Percentiles rank a stretch among this genome's conserved stretches.
Evolutionary conservation across 805 yeast genomes (phyloP).

Genomic region (Crinitomyces ghanaensis): DNA sequence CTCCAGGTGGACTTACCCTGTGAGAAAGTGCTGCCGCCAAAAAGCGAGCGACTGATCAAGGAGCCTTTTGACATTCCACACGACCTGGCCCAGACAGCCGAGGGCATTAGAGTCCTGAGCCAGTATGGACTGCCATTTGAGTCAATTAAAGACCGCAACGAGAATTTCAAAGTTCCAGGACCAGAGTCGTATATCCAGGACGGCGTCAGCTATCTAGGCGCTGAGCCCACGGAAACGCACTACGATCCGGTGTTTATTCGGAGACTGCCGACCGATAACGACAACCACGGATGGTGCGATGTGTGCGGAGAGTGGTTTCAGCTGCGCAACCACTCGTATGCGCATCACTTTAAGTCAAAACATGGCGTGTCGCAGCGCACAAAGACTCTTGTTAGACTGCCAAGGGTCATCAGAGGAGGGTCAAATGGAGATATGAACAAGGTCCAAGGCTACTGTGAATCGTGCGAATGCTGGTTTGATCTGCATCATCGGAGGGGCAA

Average conservation of each 20-base stretch:
- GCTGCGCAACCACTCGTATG: slow-evolving; percentile 30
- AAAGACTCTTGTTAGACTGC: slow-evolving; percentile 9
- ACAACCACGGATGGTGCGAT: slow-evolving; percentile 15
- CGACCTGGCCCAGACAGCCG: no score
- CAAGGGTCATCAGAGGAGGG: slow-evolving; percentile 10
- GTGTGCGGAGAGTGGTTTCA: slow-evolving; percentile 14
- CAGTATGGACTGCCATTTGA: slow-evolving; percentile 12
- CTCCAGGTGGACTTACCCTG: slow-evolving; percentile 2
- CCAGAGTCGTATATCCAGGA: slow-evolving; percentile 6
- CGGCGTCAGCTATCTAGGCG: slow-evolving; percentile 13
- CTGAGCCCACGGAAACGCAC: slow-evolving; percentile 11
- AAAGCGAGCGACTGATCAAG: neutral
- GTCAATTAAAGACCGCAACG: slow-evolving; percentile 8
- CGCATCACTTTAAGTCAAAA: slow-evolving; percentile 40
- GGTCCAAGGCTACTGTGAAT: slow-evolving; percentile 14
- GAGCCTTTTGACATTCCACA: neutral
- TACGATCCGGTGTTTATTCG: slow-evolving; percentile 15
- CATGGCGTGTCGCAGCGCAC: slow-evolving; percentile 21
- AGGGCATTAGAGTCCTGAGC: neutral
- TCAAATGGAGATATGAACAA: no score
- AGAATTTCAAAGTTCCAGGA: slow-evolving; percentile 4
- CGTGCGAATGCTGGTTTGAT: slow-evolving; percentile 12
- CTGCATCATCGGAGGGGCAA: slow-evolving; percentile 13
- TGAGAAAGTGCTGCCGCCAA: slow-evolving; percentile 1
- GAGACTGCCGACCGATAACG: slow-evolving; percentile 11